These are phyloP conservation scores for Cladophialophora exuberans DNA, from an alignment of 2,329 filamentous ascomycete genomes.

Conservation along the genomic window DNA sequence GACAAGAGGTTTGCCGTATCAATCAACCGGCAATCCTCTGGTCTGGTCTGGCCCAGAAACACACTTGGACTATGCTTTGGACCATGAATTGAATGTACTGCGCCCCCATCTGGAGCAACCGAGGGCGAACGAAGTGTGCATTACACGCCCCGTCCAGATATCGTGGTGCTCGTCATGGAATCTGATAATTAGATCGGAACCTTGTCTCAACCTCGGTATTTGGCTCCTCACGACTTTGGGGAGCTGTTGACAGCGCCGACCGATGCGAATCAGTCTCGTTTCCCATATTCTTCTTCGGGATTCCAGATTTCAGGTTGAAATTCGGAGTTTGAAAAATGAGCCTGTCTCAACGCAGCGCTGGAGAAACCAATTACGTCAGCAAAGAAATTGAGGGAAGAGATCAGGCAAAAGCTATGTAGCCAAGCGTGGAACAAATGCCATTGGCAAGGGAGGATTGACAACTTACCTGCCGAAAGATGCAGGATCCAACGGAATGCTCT, in stretches of 20 bases:
- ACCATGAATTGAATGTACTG: no score
- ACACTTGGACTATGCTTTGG: no score
- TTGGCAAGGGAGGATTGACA: background rate
- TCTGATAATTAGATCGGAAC: no score
- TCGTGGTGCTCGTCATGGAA: no score
- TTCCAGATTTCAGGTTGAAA: constrained; percentile 52
- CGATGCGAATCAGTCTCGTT: constrained; percentile 13
- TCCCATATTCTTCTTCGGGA: constrained; percentile 39
- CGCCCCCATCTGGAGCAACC: no score
- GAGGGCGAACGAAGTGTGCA: no score
- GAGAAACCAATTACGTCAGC: background rate
- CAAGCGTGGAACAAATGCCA: background rate
- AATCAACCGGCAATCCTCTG: no score
- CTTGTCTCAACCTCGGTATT: no score
- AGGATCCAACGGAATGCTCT: constrained; percentile 25
- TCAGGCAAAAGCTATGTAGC: background rate
- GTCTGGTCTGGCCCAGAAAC: no score
- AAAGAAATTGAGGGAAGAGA: background rate
- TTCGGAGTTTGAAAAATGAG: constrained; percentile 50
- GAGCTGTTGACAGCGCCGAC: background rate
- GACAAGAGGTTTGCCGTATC: no score
- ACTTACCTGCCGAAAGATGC: constrained; percentile 26
- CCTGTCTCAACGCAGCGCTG: constrained; percentile 50
- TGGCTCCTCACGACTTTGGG: no score
- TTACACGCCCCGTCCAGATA: no score